Conservation (phyloP, 2,329 filamentous ascomycete species). For the Penicillium brasilianum region DNA sequence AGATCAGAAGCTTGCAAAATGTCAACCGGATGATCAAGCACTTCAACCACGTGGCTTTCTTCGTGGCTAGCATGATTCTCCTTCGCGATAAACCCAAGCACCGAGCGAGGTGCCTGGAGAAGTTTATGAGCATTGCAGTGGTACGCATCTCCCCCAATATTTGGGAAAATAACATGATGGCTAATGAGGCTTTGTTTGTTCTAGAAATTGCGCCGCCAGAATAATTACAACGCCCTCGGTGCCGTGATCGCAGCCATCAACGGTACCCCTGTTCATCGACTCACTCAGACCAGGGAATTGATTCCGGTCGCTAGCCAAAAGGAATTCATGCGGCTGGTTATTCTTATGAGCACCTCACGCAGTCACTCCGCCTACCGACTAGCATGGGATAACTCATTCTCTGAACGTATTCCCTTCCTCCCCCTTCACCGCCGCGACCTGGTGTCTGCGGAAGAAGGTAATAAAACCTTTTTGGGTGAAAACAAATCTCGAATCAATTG, state of each 20-base stretch:
- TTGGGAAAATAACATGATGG: background rate
- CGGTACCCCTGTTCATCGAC: slow-evolving; percentile 80
- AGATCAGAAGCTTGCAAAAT: slow-evolving; percentile 77
- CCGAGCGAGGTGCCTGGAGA: slow-evolving; percentile 85
- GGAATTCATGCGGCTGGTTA: slow-evolving; percentile 83
- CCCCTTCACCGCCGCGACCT: slow-evolving; percentile 88
- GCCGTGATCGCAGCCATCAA: slow-evolving; percentile 93
- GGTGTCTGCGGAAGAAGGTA: slow-evolving; percentile 90
- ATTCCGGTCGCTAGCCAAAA: slow-evolving; percentile 75
- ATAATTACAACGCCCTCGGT: slow-evolving; percentile 97
- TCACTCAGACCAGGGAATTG: slow-evolving; percentile 77
- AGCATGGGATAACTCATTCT: slow-evolving; percentile 93
- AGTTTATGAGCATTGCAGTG: slow-evolving; percentile 87
- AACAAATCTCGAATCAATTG: slow-evolving; percentile 84
- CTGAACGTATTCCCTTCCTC: slow-evolving; percentile 90
- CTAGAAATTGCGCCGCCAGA: slow-evolving; percentile 80
- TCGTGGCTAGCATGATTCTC: slow-evolving; percentile 82
- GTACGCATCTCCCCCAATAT: slow-evolving; percentile 35
- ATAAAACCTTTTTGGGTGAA: slow-evolving; percentile 81
- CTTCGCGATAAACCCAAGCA: slow-evolving; percentile 96
- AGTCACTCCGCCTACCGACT: slow-evolving; percentile 95
- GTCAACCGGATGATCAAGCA: slow-evolving; percentile 94
- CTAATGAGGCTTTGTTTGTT: slow-evolving; percentile 4
- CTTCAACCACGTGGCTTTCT: slow-evolving; percentile 83
- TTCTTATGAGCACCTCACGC: slow-evolving; percentile 91